Percentiles rank a stretch among this genome's conserved stretches.
Conservation (phyloP, 805 yeast species). For the Yamadazyma sp. region DNA sequence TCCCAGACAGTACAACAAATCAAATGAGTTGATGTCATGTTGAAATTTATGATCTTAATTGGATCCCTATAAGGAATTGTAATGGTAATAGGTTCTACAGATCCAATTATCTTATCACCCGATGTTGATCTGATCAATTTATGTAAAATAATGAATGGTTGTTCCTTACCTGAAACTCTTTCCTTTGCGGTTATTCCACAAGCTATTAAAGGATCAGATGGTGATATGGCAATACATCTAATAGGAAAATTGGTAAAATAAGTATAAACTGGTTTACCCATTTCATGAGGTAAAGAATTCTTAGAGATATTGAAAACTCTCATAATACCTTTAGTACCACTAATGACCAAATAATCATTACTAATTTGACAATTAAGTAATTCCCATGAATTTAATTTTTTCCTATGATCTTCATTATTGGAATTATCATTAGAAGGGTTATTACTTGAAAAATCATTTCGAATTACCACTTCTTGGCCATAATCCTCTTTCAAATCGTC, state of each 20-base stretch:
- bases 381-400: slow-evolving; percentile 51
- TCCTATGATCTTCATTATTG: slow-evolving; percentile 23
- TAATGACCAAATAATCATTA: slow-evolving; percentile 56
- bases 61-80: slow-evolving; percentile 88
- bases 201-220: slow-evolving; percentile 62
- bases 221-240: slow-evolving; percentile 71
- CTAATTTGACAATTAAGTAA: slow-evolving; percentile 59
- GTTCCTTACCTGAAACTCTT: slow-evolving; percentile 62
- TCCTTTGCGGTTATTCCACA: slow-evolving; percentile 83
- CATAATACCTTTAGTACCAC: slow-evolving; percentile 71
- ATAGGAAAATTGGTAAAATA: slow-evolving; percentile 72
- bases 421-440: slow-evolving; percentile 12
- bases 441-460: slow-evolving; percentile 24
- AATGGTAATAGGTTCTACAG: slow-evolving; percentile 62
- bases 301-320: slow-evolving; percentile 55
- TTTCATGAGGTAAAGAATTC: slow-evolving; percentile 20
- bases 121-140: slow-evolving; percentile 19
- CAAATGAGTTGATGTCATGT: slow-evolving; percentile 65
- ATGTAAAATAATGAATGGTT: slow-evolving; percentile 70
- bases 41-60: slow-evolving; percentile 68
- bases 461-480: slow-evolving; percentile 23
- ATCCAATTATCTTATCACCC: slow-evolving; percentile 12
- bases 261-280: slow-evolving; percentile 66
- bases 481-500: slow-evolving; percentile 32
- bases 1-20: slow-evolving; percentile 78